phyloP scores from a whole-genome alignment of 768 basidiomycete genomes.

The Psilocybe subaeruginosa region DNA sequence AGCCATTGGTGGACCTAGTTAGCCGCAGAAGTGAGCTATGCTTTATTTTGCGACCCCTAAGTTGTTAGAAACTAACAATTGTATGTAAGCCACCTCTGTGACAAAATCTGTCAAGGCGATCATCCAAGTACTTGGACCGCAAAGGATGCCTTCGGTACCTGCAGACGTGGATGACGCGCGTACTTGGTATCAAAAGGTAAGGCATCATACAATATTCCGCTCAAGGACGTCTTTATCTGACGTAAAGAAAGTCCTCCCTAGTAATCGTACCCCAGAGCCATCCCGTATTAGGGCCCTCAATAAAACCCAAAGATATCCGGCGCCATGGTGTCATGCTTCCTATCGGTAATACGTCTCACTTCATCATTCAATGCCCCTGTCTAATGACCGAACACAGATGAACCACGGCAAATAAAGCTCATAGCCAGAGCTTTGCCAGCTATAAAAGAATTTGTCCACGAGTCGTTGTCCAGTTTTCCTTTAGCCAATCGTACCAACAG shows the following conservation, averaged over 20 bases:
- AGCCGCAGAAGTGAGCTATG: conserved; percentile 61
- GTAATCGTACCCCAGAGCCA: conserved; percentile 72
- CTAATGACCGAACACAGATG: conserved; percentile 43
- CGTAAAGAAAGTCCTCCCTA: conserved; percentile 60
- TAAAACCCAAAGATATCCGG: conserved; percentile 48
- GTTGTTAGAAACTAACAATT: background rate
- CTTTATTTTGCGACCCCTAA: background rate
- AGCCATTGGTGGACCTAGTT: conserved; percentile 74
- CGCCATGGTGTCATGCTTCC: conserved; percentile 68
- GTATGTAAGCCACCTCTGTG: conserved; percentile 11
- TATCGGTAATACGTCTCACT: conserved; percentile 49
- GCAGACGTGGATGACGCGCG: conserved; percentile 58
- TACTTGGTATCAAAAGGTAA: conserved; percentile 75
- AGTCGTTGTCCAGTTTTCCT: conserved; percentile 20
- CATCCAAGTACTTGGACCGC: conserved; percentile 77
- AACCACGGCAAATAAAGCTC: conserved; percentile 76
- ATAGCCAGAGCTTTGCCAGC: conserved; percentile 66
- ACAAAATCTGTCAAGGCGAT: conserved; percentile 70
- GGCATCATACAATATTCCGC: conserved; percentile 10
- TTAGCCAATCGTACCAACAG: conserved; percentile 22
- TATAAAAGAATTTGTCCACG: conserved; percentile 60
- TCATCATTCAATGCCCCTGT: background rate
- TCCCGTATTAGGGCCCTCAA: conserved; percentile 45
- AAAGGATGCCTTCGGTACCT: conserved; percentile 56
- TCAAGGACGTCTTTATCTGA: background rate